These are phyloP conservation scores for Hibiscus syriacus DNA, from an alignment of 345 rosid genomes.

Conservation along the genomic window DNA sequence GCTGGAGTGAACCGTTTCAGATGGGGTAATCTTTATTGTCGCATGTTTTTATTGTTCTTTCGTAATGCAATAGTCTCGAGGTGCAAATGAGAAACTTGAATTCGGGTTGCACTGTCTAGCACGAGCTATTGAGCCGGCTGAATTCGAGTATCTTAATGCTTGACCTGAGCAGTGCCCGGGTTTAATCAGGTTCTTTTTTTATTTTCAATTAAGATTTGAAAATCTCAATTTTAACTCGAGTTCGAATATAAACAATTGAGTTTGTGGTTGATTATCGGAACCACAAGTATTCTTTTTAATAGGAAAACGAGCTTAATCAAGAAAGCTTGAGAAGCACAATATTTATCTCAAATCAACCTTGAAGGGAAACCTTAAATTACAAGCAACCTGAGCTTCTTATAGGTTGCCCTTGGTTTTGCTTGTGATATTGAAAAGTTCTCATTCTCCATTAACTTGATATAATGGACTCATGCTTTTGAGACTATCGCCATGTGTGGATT, in stretches of 20 bases:
- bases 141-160: not conserved
- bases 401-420: not conserved
- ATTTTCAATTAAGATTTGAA: no score
- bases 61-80: not conserved
- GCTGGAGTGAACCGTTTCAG: not conserved
- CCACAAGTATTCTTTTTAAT: not conserved
- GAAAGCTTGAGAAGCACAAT: not conserved
- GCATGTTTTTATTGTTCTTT: not conserved
- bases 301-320: not conserved
- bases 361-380: not conserved
- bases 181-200: not conserved
- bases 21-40: constrained; percentile 3
- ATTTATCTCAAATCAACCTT: not conserved
- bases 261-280: not conserved
- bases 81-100: not conserved
- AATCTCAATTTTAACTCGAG: not conserved
- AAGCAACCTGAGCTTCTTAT: no score
- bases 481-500: not conserved
- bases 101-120: not conserved
- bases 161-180: not conserved
- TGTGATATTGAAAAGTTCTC: not conserved
- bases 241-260: not conserved
- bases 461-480: not conserved
- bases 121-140: not conserved
- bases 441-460: not conserved